Base-by-base conservation (phyloP, 2,329 filamentous ascomycete species). In the Cytospora piceicola region DNA sequence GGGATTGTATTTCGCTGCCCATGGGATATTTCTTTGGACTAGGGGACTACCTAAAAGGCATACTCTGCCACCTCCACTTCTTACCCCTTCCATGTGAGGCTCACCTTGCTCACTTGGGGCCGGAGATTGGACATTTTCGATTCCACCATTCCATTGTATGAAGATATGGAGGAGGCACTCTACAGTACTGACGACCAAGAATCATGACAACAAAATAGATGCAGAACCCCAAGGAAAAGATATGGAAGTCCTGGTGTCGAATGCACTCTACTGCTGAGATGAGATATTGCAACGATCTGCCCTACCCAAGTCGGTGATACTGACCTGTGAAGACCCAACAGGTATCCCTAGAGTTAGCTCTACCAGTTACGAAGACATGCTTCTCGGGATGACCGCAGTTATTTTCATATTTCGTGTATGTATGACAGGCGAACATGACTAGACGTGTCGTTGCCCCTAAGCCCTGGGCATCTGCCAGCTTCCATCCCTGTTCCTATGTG, bases 71-170 rank as follows among this genome's bases (percentile, higher is more conserved):
- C 46, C 46, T 49, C 24, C n/a, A 9, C 20, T 49, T 22, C 11
- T 12, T 14, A 12, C 2, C n/a, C 22, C 24, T n/a, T 49, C n/a
- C 9, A 49, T 22, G n/a, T 24, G 46, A 24, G 46, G 46, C 42
- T 20, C 12, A 34, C 27, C 22, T 51, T 63, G 17, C 30, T 39
- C n/a, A 30, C n/a, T 46, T 42, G 61, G 29, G 53, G 42, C 7
- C 29, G 29, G 39, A 5, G 22, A 29, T 29, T 27, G 29, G 34
- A 29, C 20, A 9, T 39, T 46, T n/a, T 5, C 42, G 30, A 36
- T 57, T 54, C 29, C 39, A 39, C 20, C 53, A 24, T 20, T 54
- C 39, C 32, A n/a, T 51, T 61, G 39, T 57, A 63, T 27, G 22
- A 17, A 39, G 29, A 36, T 22, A 29, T 32, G 39, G 53, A 24